Conservation (phyloP, 1,139 yeast genomes). For the Debaryomycetaceae sp. region DNA sequence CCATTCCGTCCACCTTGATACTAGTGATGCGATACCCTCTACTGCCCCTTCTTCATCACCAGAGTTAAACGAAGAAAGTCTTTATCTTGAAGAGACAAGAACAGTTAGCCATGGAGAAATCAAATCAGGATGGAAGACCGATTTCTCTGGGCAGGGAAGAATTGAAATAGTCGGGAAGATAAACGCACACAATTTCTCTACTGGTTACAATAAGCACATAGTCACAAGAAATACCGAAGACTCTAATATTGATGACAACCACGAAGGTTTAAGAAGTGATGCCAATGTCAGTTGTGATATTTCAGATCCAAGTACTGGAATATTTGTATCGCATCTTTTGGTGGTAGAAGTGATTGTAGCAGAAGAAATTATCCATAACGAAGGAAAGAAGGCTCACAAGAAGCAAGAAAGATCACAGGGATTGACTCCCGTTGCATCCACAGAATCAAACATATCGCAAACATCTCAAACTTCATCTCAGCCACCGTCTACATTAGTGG, state of each 20-base stretch:
- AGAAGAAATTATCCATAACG: constrained; percentile 65
- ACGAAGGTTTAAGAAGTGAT: constrained; percentile 33
- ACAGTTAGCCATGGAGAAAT: constrained; percentile 76
- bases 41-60: constrained; percentile 5
- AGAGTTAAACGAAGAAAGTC: constrained; percentile 19
- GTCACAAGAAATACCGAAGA: constrained; percentile 27
- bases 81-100: constrained; percentile 69
- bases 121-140: constrained; percentile 93
- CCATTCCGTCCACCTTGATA: too few relatives aligned
- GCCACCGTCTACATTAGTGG: constrained; percentile 34
- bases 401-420: constrained; percentile 5
- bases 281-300: constrained; percentile 76
- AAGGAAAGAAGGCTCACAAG: constrained; percentile 11
- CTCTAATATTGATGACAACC: constrained; percentile 21
- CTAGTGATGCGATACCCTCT: too few relatives aligned
- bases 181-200: constrained; percentile 52
- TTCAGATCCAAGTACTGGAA: constrained; percentile 77
- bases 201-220: constrained; percentile 43
- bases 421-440: constrained; percentile 15
- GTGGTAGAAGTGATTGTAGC: constrained; percentile 90
- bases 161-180: constrained; percentile 76
- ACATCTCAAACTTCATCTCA: constrained; percentile 7
- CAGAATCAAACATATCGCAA: constrained; percentile 8
- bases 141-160: constrained; percentile 70
- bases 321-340: constrained; percentile 69